Conservation (phyloP, 2,329 filamentous ascomycete genomes). For the Myriosclerotinia curreyana region DNA sequence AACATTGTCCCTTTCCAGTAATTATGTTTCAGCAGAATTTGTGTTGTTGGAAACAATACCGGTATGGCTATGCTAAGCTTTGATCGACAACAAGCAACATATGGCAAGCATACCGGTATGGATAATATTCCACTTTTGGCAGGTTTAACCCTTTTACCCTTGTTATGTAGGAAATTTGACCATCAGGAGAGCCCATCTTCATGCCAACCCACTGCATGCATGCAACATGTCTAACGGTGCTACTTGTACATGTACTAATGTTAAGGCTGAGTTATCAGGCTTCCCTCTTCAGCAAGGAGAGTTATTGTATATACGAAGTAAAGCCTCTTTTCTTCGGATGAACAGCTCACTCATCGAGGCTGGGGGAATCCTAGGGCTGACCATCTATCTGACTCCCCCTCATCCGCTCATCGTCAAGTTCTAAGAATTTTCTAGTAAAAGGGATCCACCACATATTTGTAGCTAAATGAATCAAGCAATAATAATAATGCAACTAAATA, state of each 20-base stretch:
- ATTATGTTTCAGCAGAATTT: not conserved
- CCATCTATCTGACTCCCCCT: not conserved
- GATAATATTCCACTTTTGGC: conserved; percentile 5
- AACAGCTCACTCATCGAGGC: not conserved
- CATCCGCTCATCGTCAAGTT: not conserved
- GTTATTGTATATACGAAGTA: not conserved
- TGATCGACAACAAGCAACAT: conserved; percentile 17
- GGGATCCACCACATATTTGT: not conserved
- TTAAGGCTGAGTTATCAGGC: conserved; percentile 3
- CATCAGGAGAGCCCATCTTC: not conserved
- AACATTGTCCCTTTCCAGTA: not conserved
- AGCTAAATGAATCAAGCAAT: not conserved
- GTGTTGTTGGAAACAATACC: not conserved
- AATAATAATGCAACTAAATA: not conserved
- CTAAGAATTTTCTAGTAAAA: not conserved
- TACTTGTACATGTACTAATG: not conserved
- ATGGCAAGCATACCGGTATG: no score
- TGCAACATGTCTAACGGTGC: not conserved
- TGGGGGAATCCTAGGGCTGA: conserved; percentile 1
- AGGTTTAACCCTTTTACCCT: not conserved
- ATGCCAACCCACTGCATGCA: not conserved
- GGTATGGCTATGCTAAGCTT: conserved; percentile 11
- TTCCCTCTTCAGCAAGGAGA: not conserved
- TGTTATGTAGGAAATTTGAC: conserved; percentile 12
- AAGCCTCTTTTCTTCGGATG: not conserved